Evolutionary conservation across 1,284 basidiomycete species (phyloP).

Genomic region (Irpex sp.): DNA sequence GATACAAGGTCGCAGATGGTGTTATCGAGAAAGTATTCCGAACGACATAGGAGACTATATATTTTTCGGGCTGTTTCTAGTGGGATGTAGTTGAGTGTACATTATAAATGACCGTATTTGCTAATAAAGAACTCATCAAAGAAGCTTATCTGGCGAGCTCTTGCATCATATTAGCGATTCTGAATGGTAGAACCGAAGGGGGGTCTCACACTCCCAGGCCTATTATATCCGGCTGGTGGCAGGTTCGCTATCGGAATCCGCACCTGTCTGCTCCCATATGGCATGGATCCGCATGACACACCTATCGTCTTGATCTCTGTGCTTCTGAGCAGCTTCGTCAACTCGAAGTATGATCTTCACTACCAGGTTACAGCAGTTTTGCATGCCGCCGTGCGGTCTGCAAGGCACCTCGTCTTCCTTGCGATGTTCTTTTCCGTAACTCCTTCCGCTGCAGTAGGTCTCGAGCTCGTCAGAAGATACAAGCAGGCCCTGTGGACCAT

Average conservation of each 20-base stretch:
- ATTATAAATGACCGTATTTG: neutral
- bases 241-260: neutral
- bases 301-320: neutral
- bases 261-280: neutral
- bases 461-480: neutral
- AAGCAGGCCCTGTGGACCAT: neutral
- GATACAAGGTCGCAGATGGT: slow-evolving; percentile 67
- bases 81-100: neutral
- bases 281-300: neutral
- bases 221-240: neutral
- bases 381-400: neutral
- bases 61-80: neutral
- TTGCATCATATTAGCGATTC: neutral
- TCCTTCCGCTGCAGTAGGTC: neutral
- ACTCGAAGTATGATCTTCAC: neutral
- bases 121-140: neutral
- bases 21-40: slow-evolving; percentile 7
- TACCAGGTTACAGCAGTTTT: neutral
- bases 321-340: neutral
- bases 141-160: neutral
- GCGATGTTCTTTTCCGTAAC: neutral
- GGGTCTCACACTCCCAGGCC: neutral
- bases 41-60: neutral
- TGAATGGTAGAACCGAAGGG: neutral
- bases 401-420: neutral